A percentile compares a stretch with the other conserved stretches of the same genome.
Conservation (phyloP, 352 stramenopile species). For the Globisporangium camurandrum region DNA sequence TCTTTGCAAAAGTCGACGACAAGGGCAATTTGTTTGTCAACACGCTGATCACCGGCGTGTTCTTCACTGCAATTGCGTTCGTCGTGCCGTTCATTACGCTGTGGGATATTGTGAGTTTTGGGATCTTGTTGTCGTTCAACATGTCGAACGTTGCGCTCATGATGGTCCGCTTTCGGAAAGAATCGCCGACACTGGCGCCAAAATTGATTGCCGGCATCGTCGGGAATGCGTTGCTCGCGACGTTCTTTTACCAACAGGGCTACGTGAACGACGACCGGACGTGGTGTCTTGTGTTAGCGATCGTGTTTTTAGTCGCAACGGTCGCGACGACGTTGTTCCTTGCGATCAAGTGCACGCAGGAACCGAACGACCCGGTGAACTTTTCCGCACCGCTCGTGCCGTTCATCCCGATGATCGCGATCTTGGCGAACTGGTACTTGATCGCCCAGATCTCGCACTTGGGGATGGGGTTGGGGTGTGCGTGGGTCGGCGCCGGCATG, state of each 20-base stretch:
- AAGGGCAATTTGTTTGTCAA: slow-evolving; percentile 80
- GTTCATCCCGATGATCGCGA: slow-evolving; percentile 45
- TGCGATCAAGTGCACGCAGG: slow-evolving; percentile 54
- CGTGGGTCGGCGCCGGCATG: slow-evolving; percentile 48
- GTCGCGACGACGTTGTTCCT: slow-evolving; percentile 22
- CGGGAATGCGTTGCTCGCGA: slow-evolving; percentile 22
- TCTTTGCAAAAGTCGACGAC: slow-evolving; percentile 83
- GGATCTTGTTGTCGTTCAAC: slow-evolving; percentile 86
- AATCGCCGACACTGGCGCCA: slow-evolving; percentile 33
- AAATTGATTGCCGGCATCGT: slow-evolving; percentile 42
- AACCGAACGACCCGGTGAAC: slow-evolving; percentile 29
- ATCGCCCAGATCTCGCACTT: slow-evolving; percentile 47
- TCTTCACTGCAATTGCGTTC: slow-evolving; percentile 66
- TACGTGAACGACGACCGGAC: slow-evolving; percentile 39
- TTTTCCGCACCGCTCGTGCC: slow-evolving; percentile 65
- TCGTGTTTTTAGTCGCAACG: slow-evolving; percentile 42
- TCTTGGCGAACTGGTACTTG: slow-evolving; percentile 67
- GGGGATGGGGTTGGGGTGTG: slow-evolving; percentile 38
- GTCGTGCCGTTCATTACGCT: slow-evolving; percentile 70
- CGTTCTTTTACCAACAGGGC: slow-evolving; percentile 68
- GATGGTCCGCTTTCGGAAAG: slow-evolving; percentile 57
- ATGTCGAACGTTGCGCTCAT: slow-evolving; percentile 74
- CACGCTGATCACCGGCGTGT: slow-evolving; percentile 52
- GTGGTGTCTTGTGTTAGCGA: slow-evolving; percentile 26
- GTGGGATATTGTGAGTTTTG: slow-evolving; percentile 86